These are phyloP conservation scores for Sergeia podlipaevii DNA, from an alignment of 208 protist genomes.

Conservation along the genomic window DNA sequence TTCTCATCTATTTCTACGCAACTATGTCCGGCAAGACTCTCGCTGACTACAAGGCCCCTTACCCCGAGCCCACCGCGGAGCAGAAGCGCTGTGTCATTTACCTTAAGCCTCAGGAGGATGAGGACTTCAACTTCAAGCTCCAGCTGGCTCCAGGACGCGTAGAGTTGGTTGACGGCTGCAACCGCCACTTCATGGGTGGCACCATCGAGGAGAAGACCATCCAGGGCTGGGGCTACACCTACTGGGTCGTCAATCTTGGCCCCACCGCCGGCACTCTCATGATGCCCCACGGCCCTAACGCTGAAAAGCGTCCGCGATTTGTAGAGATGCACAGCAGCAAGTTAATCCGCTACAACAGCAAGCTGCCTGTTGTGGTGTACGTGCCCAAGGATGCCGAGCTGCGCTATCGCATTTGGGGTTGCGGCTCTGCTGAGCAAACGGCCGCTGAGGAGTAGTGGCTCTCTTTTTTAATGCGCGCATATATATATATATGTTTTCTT, in stretches of 20 bases:
- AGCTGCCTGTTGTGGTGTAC: constrained; percentile 50
- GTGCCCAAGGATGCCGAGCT: constrained; percentile 37
- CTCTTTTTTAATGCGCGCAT: background rate
- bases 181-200: constrained; percentile 35
- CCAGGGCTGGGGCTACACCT: constrained; percentile 59
- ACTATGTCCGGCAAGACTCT: constrained; percentile 19
- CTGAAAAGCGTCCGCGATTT: constrained; percentile 26
- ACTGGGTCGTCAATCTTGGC: constrained; percentile 34
- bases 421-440: background rate
- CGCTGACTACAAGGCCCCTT: constrained; percentile 54
- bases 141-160: constrained; percentile 60
- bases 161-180: constrained; percentile 36
- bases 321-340: constrained; percentile 11
- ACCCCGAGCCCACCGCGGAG: constrained; percentile 44
- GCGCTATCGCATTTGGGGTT: constrained; percentile 52
- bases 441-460: constrained; percentile 8
- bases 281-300: constrained; percentile 25
- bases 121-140: constrained; percentile 47
- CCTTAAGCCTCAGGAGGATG: constrained; percentile 46
- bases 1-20: constrained; percentile 1
- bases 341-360: constrained; percentile 50
- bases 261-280: constrained; percentile 28
- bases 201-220: constrained; percentile 47
- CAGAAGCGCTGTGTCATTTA: constrained; percentile 72
- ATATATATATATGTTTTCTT: background rate